phyloP scores from a whole-genome alignment of 83 land plant genomes.

The Picea abies region DNA sequence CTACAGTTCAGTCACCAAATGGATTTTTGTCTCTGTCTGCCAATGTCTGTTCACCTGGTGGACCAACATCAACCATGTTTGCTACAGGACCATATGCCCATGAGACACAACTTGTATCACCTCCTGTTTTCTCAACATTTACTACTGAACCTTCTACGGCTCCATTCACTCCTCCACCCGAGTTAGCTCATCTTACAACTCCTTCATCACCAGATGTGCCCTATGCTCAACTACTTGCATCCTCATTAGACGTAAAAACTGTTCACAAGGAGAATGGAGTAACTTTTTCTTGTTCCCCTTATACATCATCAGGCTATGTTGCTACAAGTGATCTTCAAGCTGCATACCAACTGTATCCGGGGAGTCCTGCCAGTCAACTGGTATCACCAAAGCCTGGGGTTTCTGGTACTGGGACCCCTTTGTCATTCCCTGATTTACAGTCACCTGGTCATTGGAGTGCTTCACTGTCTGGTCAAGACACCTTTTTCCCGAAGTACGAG shows the following conservation, averaged over 20 bases:
- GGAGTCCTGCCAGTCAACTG: conserved; percentile 74
- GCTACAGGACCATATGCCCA: conserved; percentile 85
- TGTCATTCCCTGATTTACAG: conserved; percentile 63
- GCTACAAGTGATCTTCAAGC: conserved; percentile 50
- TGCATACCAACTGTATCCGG: conserved; percentile 76
- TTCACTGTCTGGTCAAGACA: conserved; percentile 35
- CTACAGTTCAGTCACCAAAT: conserved; percentile 77
- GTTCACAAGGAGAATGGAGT: conserved; percentile 33
- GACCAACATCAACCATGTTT: conserved; percentile 77
- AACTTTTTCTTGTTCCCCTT: conserved; percentile 18
- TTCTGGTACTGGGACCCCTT: conserved; percentile 54
- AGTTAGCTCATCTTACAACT: conserved; percentile 86
- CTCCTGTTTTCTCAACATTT: conserved; percentile 86
- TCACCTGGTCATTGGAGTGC: conserved; percentile 46
- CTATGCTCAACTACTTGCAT: conserved; percentile 75
- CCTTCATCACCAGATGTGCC: conserved; percentile 98
- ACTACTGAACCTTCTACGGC: conserved; percentile 93
- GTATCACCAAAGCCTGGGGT: conserved; percentile 69
- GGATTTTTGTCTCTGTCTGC: conserved; percentile 57
- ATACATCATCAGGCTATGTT: conserved; percentile 32
- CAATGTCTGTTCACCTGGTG: conserved; percentile 69
- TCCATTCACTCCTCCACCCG: conserved; percentile 94
- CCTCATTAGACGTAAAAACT: conserved; percentile 49
- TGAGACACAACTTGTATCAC: conserved; percentile 87
- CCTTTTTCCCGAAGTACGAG: conserved; percentile 29